Evolutionary conservation across 768 basidiomycete species (phyloP), one percentile per base, ranked within the genome.

Genomic region (Pleurotus salmoneostramineus): DNA sequence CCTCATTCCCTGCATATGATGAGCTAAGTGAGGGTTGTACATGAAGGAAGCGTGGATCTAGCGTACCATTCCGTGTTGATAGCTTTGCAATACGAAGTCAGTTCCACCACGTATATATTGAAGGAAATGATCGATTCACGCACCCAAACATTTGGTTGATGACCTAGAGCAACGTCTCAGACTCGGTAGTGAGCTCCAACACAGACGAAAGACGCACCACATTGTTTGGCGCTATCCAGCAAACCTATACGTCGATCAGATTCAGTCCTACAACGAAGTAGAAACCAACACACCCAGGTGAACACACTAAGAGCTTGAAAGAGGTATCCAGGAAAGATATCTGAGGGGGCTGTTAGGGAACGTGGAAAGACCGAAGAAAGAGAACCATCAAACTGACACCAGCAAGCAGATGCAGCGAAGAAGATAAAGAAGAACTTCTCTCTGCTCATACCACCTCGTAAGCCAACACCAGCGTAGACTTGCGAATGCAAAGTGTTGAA

Each of bases 401-500:
- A 92, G 43, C 72, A 62, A 36, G 75, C 77, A 10, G 84, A 85
- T 21, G 70, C 81, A 1, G 76, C 55, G 66, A 89, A 88, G 3
- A 77, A 82, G 64, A 80, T 84, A 57, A 84, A 61, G 77, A 93
- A 93, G 76, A 92, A 94, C 5, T 83, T 79, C 67, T 89, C 87
- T 51, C 93, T 83, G 60, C 81, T 83, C 47, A 93, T 72, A 60
- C 89, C 89, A 3, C 83, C 84, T 40, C 81, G 77, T 33, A 71
- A 76, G 6, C 88, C 85, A 12, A 80, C 78, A 56, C 90, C 90
- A 32, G 84, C 77, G 59, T 89, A 89, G 42, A 75, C 71, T 64
- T 88, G 83, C 0, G 85, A 83, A 69, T 93, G 91, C 0, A 93
- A 78, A 1, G 91, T 93, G 69, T 93, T 93, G 75, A 93, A 91